Percentiles rank a stretch among this genome's conserved stretches.
These are phyloP conservation scores for Boletus rex-veris DNA, from an alignment of 768 basidiomycete species.

Conservation along the genomic window DNA sequence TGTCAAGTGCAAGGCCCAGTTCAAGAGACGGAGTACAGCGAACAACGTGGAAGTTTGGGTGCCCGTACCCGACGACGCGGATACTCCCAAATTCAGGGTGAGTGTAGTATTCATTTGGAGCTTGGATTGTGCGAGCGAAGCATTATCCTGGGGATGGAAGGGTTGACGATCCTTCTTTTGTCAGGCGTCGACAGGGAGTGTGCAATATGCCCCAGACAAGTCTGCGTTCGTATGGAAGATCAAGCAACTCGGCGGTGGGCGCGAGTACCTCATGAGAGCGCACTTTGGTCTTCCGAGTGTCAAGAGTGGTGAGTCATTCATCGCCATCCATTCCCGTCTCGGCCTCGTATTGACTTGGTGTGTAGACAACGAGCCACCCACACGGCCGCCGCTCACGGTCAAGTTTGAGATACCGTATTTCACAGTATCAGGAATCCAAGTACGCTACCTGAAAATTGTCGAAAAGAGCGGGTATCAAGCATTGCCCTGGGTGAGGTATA, in stretches of 20 bases:
- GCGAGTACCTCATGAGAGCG: conserved; percentile 97
- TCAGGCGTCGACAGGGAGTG: conserved; percentile 91
- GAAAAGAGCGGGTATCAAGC: conserved; percentile 99
- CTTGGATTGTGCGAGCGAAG: no score
- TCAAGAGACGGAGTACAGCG: conserved; percentile 93
- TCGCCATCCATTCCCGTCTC: not conserved
- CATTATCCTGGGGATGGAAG: not conserved
- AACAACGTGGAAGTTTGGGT: conserved; percentile 99
- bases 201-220: conserved; percentile 97
- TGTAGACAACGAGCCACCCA: conserved; percentile 62
- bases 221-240: conserved; percentile 99
- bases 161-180: not conserved
- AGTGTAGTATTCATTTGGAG: not conserved
- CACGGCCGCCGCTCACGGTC: conserved; percentile 92
- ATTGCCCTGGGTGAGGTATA: conserved; percentile 93
- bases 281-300: conserved; percentile 97
- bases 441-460: conserved; percentile 96
- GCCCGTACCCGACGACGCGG: conserved; percentile 98
- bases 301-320: conserved; percentile 65
- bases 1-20: conserved; percentile 95
- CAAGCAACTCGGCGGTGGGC: conserved; percentile 92
- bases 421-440: conserved; percentile 96
- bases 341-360: conserved; percentile 17
- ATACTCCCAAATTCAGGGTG: conserved; percentile 95
- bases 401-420: conserved; percentile 99